These are phyloP conservation scores for Endoconidiophora laricicola DNA, from an alignment of 2,329 filamentous ascomycete genomes.

Conservation along the genomic window DNA sequence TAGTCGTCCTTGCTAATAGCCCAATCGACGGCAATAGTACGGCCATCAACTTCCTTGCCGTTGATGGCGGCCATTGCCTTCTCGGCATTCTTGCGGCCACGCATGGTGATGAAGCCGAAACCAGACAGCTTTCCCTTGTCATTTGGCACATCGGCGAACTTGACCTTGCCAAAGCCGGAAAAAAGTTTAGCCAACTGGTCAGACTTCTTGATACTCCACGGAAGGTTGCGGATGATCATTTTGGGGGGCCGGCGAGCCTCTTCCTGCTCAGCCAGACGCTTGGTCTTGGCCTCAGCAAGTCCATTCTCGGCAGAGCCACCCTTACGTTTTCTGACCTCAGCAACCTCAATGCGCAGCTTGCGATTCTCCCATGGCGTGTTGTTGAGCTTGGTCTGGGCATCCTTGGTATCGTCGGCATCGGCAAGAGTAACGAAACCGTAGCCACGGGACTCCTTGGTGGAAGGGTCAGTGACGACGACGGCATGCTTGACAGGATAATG, in stretches of 20 bases:
- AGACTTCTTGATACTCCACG: conserved; percentile 83
- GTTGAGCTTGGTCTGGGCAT: conserved; percentile 67
- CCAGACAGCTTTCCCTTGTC: conserved; percentile 61
- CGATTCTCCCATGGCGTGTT: conserved; percentile 62
- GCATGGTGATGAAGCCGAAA: conserved; percentile 83
- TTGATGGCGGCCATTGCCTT: conserved; percentile 73
- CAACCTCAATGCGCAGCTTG: conserved; percentile 72
- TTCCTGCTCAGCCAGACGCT: conserved; percentile 38
- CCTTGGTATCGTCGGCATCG: conserved; percentile 74
- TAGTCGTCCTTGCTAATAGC: conserved; percentile 83
- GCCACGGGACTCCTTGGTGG: conserved; percentile 74
- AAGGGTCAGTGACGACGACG: conserved; percentile 72
- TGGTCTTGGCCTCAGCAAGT: conserved; percentile 29
- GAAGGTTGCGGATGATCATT: conserved; percentile 80
- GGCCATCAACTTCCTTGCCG: conserved; percentile 75
- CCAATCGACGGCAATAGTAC: conserved; percentile 87
- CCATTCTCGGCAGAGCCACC: conserved; percentile 21
- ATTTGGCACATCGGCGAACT: conserved; percentile 70
- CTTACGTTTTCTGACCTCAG: conserved; percentile 64
- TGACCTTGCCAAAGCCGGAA: conserved; percentile 78
- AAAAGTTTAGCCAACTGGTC: conserved; percentile 71
- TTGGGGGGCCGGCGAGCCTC: conserved; percentile 49
- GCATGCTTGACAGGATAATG: conserved; percentile 92
- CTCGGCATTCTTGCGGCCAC: conserved; percentile 80
- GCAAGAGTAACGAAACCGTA: conserved; percentile 97